Evolutionary conservation across 768 basidiomycete species (phyloP).

Genomic region (Tulasnella sp.): DNA sequence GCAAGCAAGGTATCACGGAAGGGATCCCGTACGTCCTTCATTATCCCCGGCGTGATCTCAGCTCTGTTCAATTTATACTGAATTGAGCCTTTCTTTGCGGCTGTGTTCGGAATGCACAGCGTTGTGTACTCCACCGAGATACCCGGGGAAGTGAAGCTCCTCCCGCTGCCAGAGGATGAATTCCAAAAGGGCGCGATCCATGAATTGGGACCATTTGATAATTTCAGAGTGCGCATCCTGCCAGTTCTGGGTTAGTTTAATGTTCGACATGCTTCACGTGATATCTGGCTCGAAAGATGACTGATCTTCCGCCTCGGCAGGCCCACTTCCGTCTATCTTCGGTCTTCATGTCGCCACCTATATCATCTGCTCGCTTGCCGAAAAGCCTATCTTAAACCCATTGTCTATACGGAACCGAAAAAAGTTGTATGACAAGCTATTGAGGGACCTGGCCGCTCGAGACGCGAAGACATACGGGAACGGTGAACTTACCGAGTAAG

Average conservation of each 20-base stretch:
- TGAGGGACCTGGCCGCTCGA: constrained; percentile 61
- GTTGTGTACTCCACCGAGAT: constrained; percentile 96
- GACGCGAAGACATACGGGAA: constrained; percentile 55
- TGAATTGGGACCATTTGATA: constrained; percentile 81
- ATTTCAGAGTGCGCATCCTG: constrained; percentile 87
- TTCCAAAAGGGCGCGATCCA: constrained; percentile 81
- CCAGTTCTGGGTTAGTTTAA: constrained; percentile 66
- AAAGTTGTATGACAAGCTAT: constrained; percentile 73
- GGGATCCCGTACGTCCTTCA: constrained; percentile 33
- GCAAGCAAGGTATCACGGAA: constrained; percentile 26
- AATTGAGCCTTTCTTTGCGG: neutral
- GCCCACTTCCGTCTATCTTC: constrained; percentile 81
- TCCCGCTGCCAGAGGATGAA: constrained; percentile 87
- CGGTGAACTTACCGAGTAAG: constrained; percentile 43
- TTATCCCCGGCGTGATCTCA: too few species aligned
- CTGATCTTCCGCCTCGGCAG: constrained; percentile 26
- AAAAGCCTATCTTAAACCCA: constrained; percentile 72
- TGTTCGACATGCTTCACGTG: neutral
- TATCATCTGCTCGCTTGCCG: constrained; percentile 75
- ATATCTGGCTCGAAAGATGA: neutral
- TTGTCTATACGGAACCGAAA: constrained; percentile 75
- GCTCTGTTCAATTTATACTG: neutral
- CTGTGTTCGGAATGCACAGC: constrained; percentile 42
- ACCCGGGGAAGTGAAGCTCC: constrained; percentile 73
- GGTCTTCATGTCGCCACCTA: constrained; percentile 85